A percentile compares a stretch with the other conserved stretches of the same genome.
Evolutionary conservation across 2,329 filamentous ascomycete species (phyloP).

Genomic region (Blastomyces gilchristii): DNA sequence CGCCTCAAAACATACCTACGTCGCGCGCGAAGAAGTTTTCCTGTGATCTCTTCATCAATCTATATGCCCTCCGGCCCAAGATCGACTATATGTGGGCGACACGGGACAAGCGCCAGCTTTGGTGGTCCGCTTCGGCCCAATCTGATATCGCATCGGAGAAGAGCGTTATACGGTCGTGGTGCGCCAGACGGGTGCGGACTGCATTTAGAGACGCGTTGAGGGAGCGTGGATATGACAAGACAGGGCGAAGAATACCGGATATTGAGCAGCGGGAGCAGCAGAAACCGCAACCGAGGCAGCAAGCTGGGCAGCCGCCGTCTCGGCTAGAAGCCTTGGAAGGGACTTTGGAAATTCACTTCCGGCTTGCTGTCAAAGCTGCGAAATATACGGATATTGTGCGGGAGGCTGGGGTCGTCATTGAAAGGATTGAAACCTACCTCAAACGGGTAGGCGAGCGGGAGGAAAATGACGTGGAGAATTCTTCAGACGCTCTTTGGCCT

Average conservation of each 20-base stretch:
- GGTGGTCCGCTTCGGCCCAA: constrained; percentile 36
- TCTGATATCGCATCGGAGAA: constrained; percentile 26
- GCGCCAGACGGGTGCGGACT: constrained; percentile 33
- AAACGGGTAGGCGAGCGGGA: not conserved
- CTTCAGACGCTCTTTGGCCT: not conserved
- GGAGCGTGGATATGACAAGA: constrained; percentile 31
- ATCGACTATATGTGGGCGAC: constrained; percentile 28
- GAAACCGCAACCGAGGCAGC: not conserved
- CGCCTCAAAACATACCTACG: not conserved
- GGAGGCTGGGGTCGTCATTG: not conserved
- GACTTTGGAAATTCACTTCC: not conserved
- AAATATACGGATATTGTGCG: not conserved
- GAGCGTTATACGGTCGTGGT: constrained; percentile 39
- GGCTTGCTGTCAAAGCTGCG: not conserved
- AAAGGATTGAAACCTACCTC: not conserved
- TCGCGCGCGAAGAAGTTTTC: not conserved
- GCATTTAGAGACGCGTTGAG: constrained; percentile 40
- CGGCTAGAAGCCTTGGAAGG: not conserved
- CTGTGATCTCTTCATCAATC: constrained; percentile 18
- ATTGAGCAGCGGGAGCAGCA: constrained; percentile 6
- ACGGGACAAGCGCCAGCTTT: constrained; percentile 36
- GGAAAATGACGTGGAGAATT: not conserved
- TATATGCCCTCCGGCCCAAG: constrained; percentile 28
- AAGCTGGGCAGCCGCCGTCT: not conserved
- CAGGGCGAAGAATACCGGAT: not conserved